phyloP scores from a whole-genome alignment of 192 early-diverging fungal genomes.

The Umbelopsis sp. region DNA sequence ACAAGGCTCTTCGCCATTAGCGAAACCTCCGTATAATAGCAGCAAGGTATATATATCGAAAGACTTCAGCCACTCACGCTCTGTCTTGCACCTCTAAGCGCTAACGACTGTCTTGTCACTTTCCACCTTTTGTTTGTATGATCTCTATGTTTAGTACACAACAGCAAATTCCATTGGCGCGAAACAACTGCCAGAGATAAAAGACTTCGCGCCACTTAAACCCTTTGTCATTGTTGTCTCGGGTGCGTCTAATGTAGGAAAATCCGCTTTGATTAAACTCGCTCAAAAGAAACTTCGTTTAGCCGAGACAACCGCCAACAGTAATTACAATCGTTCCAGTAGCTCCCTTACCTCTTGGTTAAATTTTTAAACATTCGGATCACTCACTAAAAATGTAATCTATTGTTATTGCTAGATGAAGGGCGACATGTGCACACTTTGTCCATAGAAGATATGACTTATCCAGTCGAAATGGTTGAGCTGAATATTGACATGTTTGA shows the following conservation, averaged over 20 bases:
- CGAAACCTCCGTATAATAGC: background rate
- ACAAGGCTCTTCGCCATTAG: constrained; percentile 1
- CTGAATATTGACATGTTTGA: constrained; percentile 16
- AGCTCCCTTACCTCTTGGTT: too few species aligned
- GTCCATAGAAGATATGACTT: constrained; percentile 14
- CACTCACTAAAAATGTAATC: background rate
- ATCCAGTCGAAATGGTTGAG: constrained; percentile 20
- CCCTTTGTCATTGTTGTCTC: constrained; percentile 26
- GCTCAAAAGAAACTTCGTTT: constrained; percentile 17
- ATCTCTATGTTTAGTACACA: background rate
- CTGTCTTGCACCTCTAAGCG: background rate
- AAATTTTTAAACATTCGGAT: too few species aligned
- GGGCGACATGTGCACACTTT: background rate
- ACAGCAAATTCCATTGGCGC: background rate
- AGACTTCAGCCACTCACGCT: background rate
- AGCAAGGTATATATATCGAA: background rate
- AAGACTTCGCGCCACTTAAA: background rate
- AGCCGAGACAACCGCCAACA: background rate
- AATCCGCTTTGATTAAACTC: constrained; percentile 30
- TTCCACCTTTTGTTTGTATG: background rate
- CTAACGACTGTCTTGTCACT: background rate
- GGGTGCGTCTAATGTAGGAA: constrained; percentile 28
- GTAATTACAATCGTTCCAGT: background rate
- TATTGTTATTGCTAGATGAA: background rate
- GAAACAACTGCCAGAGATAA: background rate